Evolutionary conservation across 192 early-diverging fungal genomes (phyloP), one percentile per base, ranked within the genome.

Genomic region (Backusella westeae): DNA sequence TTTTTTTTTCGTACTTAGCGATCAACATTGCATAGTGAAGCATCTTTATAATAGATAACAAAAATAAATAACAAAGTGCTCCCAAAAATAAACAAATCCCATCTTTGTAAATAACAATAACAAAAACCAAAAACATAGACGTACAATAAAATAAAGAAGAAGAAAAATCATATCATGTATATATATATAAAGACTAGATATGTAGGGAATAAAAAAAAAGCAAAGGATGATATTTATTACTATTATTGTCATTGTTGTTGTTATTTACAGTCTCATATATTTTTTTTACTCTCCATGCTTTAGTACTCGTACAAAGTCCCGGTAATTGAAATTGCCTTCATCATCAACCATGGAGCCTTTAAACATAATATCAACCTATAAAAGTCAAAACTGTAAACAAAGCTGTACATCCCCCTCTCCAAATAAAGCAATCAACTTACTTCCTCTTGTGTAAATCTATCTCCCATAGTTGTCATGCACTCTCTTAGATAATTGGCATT

Each of bases 401-500:
- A 71, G 6, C 44, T 23, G 52, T 53, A 21, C n/a, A 14, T 8
- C 9, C 34, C 32, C 32, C 32, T 32, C 32, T 32, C 32, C 23
- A 75, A 23, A 34, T 70, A n/a, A 26, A 36, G 73, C n/a, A 36
- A 39, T 23, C 19, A 17, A 68, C 21, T 67, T 73, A 96, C 94
- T 83, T 99, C 96, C 39, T 96, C 94, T 49, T 94, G 89, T 14
- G 93, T 94, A 75, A 99, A 96, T 73, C 96, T 85, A 72, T 99
- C 96, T 12, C 94, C 94, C 96, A 96, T 97, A 44, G 92, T 93
- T 42, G 94, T 96, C 93, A 99, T 93, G 66, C 88, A 92, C 65
- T 96, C 95, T 59, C 93, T 78, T 46, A 99, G 80, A 46, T 94
- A 89, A 29, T 95, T 93, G 0, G 91, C 92, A 71, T 91, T 84